A percentile compares a stretch with the other conserved stretches of the same genome.
Evolutionary conservation across 257 asterid genomes (phyloP).

Genomic region (Fraxinus americana): DNA sequence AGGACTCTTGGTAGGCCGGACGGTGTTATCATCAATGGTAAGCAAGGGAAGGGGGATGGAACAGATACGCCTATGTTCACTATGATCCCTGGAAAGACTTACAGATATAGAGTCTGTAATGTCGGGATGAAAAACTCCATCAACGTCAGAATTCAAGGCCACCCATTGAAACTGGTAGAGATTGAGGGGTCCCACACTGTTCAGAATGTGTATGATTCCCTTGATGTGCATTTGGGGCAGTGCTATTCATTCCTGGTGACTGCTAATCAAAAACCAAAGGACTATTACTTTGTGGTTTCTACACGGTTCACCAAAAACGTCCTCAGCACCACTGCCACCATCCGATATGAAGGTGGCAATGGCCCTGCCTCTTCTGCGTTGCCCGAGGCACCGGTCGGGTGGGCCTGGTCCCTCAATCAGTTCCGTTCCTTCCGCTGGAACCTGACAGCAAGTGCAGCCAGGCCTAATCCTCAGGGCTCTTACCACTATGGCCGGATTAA

Average conservation of each 20-base stretch:
- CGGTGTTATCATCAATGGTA: conserved; percentile 57
- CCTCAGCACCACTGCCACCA: conserved; percentile 32
- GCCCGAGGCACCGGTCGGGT: conserved; percentile 51
- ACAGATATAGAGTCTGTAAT: conserved; percentile 56
- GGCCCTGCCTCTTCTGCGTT: conserved; percentile 28
- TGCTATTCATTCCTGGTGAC: conserved; percentile 52
- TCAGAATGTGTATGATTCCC: conserved; percentile 55
- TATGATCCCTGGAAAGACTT: conserved; percentile 41
- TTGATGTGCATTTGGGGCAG: conserved; percentile 59
- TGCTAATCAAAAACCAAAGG: conserved; percentile 44
- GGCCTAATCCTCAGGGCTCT: conserved; percentile 87
- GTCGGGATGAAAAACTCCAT: conserved; percentile 58
- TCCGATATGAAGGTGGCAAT: conserved; percentile 46
- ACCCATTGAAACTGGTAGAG: conserved; percentile 50
- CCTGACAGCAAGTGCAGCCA: conserved; percentile 73
- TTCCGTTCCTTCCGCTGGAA: conserved; percentile 63
- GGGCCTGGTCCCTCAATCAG: conserved; percentile 72
- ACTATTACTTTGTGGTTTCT: conserved; percentile 51
- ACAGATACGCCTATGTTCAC: conserved; percentile 46
- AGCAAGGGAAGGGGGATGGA: conserved; percentile 32
- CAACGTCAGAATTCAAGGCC: conserved; percentile 48
- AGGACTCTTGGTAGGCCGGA: conserved; percentile 42
- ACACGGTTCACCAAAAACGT: conserved; percentile 50
- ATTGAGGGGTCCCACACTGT: conserved; percentile 65
- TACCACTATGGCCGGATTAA: conserved; percentile 75